Evolutionary conservation across 208 protist genomes (phyloP).

Genomic region (Trypanosoma congolense): DNA sequence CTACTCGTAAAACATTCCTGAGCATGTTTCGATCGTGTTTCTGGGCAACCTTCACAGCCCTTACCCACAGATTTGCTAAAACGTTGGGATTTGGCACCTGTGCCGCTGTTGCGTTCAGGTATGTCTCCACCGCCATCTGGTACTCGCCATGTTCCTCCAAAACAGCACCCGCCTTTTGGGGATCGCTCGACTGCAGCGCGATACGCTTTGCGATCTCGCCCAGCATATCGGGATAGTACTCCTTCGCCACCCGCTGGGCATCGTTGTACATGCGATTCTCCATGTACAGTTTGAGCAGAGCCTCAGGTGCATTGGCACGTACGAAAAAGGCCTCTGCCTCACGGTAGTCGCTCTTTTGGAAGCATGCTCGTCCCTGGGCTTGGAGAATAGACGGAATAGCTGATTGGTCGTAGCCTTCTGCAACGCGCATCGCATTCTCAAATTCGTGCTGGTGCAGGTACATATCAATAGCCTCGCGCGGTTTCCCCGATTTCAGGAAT

Average conservation of each 20-base stretch:
- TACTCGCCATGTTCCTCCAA: slow-evolving; percentile 93
- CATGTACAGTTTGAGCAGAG: slow-evolving; percentile 92
- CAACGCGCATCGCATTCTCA: slow-evolving; percentile 94
- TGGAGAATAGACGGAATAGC: slow-evolving; percentile 81
- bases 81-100: slow-evolving; percentile 54
- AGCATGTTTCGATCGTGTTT: slow-evolving; percentile 85
- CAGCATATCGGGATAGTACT: slow-evolving; percentile 86
- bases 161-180: slow-evolving; percentile 81
- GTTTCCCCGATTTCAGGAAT: slow-evolving; percentile 95
- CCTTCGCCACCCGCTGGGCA: slow-evolving; percentile 89
- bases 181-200: slow-evolving; percentile 78
- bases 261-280: slow-evolving; percentile 90
- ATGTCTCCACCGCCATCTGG: slow-evolving; percentile 92
- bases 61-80: slow-evolving; percentile 89
- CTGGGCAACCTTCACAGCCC: slow-evolving; percentile 93
- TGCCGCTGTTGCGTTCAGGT: slow-evolving; percentile 78
- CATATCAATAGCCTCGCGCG: slow-evolving; percentile 95
- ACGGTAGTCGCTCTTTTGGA: slow-evolving; percentile 87
- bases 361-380: slow-evolving; percentile 83
- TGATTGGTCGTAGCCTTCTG: slow-evolving; percentile 89
- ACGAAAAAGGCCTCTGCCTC: slow-evolving; percentile 91
- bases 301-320: slow-evolving; percentile 90
- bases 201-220: slow-evolving; percentile 83
- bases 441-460: slow-evolving; percentile 97
- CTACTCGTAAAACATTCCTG: slow-evolving; percentile 72